Evolutionary conservation across 495 filamentous ascomycete species (phyloP), one percentile per base, ranked within the genome.

Genomic region (Cercophora newfieldiana): DNA sequence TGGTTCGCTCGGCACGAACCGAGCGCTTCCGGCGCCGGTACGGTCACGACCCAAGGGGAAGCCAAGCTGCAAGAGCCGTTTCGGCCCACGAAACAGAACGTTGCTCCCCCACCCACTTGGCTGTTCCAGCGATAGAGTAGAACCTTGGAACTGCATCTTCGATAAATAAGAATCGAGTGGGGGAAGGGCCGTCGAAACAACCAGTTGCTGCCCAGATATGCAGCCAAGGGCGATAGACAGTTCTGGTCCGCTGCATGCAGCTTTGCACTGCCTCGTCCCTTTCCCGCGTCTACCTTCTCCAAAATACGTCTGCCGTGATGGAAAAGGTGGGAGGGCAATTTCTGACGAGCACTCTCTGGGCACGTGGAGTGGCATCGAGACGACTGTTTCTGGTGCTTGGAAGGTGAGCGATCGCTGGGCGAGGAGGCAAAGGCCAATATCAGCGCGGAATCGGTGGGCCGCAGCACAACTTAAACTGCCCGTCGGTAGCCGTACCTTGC

Each of bases 261-360:
- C 19, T 53, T 60, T 60, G 57, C 57, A 60, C 57, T 14, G 57
- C 57, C 57, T 28, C 57, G 28, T 59, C 31, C 19, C 31, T 24
- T 25, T 60, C 16, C n/a, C 57, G 57, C 57, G 30, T 60, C 57
- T 8, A 60, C 33, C 57, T 60, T 37, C 57, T 37, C 24, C 6
- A 12, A 21, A 12, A 30, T 30, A 10, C 28, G 18, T 57, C 14
- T 19, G 24, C 53, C 6, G 25, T 14, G 21, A 25, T 26, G 22
- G 10, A 44, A 14, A 16, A 44, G 37, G 37, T 44, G 37, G 37
- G 37, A 2, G 37, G 37, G 37, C 37, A 44, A 44, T 44, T 44
- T 44, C 37, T 44, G 37, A 16, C 37, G 37, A 44, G 37, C 30
- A 12, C 30, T 5, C 4, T 5, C 30, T 33, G 4, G 30, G 30